Evolutionary conservation across 2,329 filamentous ascomycete genomes (phyloP), one percentile per base, ranked within the genome.

Genomic region (Fusarium napiforme): DNA sequence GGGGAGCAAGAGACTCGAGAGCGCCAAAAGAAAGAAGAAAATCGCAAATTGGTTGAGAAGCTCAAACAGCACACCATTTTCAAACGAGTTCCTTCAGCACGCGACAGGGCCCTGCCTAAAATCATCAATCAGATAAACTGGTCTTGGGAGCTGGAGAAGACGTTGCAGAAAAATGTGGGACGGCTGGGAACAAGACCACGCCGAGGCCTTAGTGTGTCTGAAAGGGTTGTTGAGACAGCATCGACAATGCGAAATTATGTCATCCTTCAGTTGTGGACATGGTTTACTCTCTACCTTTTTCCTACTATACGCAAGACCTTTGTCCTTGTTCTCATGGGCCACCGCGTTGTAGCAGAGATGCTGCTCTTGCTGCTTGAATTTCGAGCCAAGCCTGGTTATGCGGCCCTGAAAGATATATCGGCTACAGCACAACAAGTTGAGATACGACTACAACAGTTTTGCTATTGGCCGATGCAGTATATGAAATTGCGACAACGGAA

Each of bases 391-490:
- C 93, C 93, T 12, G 91, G 93, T 46, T 92, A 92, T 56, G 92
- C 95, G 45, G 96, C 96, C 2, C 84, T 99, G 63, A 98, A 98
- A 81, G 96, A 99, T 80, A 91, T 98, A 49, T 98, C 95, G 37
- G 96, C 96, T 19, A 98, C 96, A 1, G 96, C 96, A 30, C 96
- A 99, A 81, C 96, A 99, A 82, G 92, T 99, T 40, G 96, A 99
- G 82, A 98, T 99, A 73, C 93, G 96, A 9, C 87, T 99, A 28
- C 95, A 98, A 80, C 96, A 99, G 80, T 98, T 98, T 80, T 98
- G 96, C 83, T 99, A 99, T 82, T 98, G 96, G 95, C 97, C 96
- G 5, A 94, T 97, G 83, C 96, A 99, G 81, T 98, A 98, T 80
- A 88, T 96, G 47, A 98, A 95, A 21, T 83, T 99, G 52, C 92